phyloP scores from a whole-genome alignment of 179 eudicot genomes.

The Sideroxylon spinosum region DNA sequence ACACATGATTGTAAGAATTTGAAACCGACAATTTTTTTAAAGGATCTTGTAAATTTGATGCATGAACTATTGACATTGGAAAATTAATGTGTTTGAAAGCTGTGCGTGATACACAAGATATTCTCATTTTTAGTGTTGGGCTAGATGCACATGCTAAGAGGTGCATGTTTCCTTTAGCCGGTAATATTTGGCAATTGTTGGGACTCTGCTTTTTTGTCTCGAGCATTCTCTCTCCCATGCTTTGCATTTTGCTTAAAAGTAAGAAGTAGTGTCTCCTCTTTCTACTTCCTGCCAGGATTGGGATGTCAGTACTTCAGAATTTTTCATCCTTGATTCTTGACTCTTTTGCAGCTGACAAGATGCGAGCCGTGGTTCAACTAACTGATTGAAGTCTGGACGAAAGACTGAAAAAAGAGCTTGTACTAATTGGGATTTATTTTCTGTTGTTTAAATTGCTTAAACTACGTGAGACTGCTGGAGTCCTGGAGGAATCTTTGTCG shows the following conservation, averaged over 20 bases:
- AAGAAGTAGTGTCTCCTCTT: no score
- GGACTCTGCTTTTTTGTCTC: no score
- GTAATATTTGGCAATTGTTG: no score
- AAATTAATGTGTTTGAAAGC: neutral
- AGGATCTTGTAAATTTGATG: neutral
- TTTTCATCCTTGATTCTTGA: neutral
- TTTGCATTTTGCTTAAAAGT: no score
- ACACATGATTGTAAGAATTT: conserved; percentile 11
- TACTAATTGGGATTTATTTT: neutral
- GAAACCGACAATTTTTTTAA: neutral
- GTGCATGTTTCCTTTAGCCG: no score
- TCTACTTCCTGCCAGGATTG: no score
- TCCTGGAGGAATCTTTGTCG: neutral
- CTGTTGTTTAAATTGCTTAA: no score
- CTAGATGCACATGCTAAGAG: no score
- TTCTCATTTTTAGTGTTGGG: no score
- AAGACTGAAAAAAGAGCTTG: neutral
- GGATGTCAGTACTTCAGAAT: neutral
- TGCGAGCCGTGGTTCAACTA: conserved; percentile 5
- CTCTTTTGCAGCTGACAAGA: neutral
- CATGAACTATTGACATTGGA: neutral
- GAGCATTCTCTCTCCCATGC: no score
- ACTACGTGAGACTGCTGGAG: conserved; percentile 8
- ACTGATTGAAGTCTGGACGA: conserved; percentile 5
- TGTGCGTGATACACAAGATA: no score